phyloP scores from a whole-genome alignment of 805 yeast genomes.

The Sungouiella blattae region DNA sequence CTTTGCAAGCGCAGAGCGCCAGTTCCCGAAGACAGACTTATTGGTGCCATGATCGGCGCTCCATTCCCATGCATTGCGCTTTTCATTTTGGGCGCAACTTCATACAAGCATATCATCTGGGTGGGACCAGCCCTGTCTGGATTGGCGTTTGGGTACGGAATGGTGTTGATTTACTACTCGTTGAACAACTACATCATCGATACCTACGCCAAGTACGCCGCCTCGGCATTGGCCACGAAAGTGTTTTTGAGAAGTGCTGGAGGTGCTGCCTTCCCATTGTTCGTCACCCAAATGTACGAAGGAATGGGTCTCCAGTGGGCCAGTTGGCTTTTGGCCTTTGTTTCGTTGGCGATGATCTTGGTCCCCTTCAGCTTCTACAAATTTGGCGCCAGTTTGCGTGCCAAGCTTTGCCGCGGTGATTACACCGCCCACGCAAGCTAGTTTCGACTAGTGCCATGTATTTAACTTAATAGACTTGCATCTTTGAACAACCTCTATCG shows the following conservation, averaged over 20 bases:
- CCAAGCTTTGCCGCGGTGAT: conserved; percentile 63
- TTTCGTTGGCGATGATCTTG: conserved; percentile 70
- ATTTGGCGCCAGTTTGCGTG: conserved; percentile 63
- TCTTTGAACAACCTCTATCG: no score
- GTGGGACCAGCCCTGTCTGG: conserved; percentile 62
- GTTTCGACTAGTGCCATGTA: not conserved
- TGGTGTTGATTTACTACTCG: conserved; percentile 58
- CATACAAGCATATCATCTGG: conserved; percentile 63
- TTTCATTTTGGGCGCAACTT: conserved; percentile 78
- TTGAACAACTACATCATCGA: conserved; percentile 83
- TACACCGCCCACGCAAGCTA: conserved; percentile 34
- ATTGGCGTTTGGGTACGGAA: conserved; percentile 57
- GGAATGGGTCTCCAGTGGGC: conserved; percentile 79
- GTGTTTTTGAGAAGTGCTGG: conserved; percentile 78
- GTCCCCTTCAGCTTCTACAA: conserved; percentile 70
- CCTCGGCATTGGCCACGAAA: conserved; percentile 77
- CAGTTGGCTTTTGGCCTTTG: conserved; percentile 71
- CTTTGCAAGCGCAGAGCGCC: conserved; percentile 55
- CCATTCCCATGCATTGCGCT: conserved; percentile 80
- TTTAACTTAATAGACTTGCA: not conserved
- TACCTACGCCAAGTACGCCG: conserved; percentile 79
- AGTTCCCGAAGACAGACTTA: conserved; percentile 73
- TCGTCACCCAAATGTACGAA: conserved; percentile 77
- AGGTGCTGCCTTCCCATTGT: conserved; percentile 83
- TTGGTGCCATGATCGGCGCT: conserved; percentile 80